phyloP scores from a whole-genome alignment of 495 filamentous ascomycete genomes.

The Usnea hakonensis region DNA sequence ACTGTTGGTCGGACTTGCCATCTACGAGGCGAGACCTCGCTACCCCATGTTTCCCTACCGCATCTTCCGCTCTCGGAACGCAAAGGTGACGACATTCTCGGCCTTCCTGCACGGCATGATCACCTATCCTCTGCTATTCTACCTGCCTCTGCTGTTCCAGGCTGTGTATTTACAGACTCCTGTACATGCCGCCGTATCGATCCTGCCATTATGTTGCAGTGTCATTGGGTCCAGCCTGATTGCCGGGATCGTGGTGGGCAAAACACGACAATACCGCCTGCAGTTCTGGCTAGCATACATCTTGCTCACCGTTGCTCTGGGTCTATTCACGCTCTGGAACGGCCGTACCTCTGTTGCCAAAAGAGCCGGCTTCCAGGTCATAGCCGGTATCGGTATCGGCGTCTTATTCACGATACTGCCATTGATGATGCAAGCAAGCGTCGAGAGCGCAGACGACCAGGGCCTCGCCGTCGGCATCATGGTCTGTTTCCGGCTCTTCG shows the following conservation, averaged over 20 bases:
- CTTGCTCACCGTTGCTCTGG: conserved; percentile 21
- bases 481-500: conserved; percentile 34
- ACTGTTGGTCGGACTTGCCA: conserved; percentile 29
- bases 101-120: conserved; percentile 28
- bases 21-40: conserved; percentile 30
- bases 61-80: background rate
- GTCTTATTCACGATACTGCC: conserved; percentile 21
- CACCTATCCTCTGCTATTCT: conserved; percentile 29
- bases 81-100: background rate
- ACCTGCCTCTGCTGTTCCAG: conserved; percentile 35
- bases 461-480: conserved; percentile 34
- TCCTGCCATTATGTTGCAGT: conserved; percentile 23
- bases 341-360: conserved; percentile 15
- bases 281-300: conserved; percentile 27
- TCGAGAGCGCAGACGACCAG: conserved; percentile 31
- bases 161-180: conserved; percentile 29
- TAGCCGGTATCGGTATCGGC: conserved; percentile 30
- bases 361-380: conserved; percentile 24
- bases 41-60: conserved; percentile 23
- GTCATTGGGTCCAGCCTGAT: conserved; percentile 24
- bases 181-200: conserved; percentile 25
- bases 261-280: conserved; percentile 16
- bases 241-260: conserved; percentile 21
- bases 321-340: conserved; percentile 25
- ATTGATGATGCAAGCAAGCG: conserved; percentile 34